Conservation (phyloP, 169 alveolate genomes). For the Plasmodium gallinaceum region DNA sequence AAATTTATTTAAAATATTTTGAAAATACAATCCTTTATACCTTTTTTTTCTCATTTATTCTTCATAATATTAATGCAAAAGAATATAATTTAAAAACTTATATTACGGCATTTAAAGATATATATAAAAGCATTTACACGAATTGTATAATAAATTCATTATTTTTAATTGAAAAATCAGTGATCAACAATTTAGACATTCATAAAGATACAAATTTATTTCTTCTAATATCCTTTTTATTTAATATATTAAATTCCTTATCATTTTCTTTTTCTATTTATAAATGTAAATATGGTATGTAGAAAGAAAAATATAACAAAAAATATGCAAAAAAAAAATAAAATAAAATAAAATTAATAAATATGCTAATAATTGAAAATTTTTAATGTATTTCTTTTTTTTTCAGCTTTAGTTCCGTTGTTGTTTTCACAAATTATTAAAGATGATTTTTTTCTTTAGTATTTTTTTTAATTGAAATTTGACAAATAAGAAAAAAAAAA, state of each 20-base stretch:
- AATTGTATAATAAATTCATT: conserved; percentile 45
- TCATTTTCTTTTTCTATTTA: conserved; percentile 36
- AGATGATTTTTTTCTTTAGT: conserved; percentile 62
- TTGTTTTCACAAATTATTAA: conserved; percentile 59
- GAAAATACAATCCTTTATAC: conserved; percentile 66
- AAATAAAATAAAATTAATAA: not conserved
- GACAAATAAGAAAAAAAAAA: not conserved
- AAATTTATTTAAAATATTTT: conserved; percentile 58
- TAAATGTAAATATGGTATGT: conserved; percentile 71
- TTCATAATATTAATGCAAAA: conserved; percentile 66
- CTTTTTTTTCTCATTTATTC: conserved; percentile 45
- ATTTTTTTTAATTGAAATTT: not conserved
- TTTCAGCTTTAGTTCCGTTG: conserved; percentile 44
- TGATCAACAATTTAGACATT: conserved; percentile 11
- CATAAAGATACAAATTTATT: not conserved
- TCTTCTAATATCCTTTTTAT: conserved; percentile 13
- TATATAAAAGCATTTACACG: conserved; percentile 39
- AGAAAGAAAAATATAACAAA: not conserved
- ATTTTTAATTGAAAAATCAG: conserved; percentile 38
- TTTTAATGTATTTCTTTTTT: conserved; percentile 10
- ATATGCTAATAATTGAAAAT: not conserved
- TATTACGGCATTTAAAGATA: conserved; percentile 36
- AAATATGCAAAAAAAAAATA: not conserved
- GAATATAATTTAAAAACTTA: conserved; percentile 39
- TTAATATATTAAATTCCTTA: conserved; percentile 37